Evolutionary conservation across 768 basidiomycete species (phyloP).

Genomic region (Leccinum broughii): DNA sequence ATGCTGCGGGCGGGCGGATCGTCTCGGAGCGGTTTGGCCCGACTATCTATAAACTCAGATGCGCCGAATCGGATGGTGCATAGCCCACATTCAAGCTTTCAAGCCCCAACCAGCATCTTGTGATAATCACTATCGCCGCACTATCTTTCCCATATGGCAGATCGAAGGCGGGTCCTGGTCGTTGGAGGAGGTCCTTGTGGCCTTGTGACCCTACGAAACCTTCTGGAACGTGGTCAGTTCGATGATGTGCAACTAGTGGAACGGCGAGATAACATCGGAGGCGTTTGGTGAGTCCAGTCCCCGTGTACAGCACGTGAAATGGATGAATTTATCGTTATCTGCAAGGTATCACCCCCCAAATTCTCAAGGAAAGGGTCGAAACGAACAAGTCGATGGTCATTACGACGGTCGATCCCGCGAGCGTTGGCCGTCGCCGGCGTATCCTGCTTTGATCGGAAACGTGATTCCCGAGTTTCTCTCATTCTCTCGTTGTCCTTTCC

Average conservation of each 20-base stretch:
- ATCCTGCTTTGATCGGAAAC: conserved; percentile 50
- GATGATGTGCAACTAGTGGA: conserved; percentile 48
- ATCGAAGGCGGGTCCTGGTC: conserved; percentile 35
- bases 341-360: conserved; percentile 16
- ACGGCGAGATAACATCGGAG: conserved; percentile 47
- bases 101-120: neutral
- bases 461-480: conserved; percentile 44
- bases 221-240: conserved; percentile 42
- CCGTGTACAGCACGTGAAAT: neutral
- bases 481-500: conserved; percentile 34
- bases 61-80: neutral
- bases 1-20: neutral
- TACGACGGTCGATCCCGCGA: conserved; percentile 3
- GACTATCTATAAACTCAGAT: neutral
- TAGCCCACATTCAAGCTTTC: neutral
- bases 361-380: neutral
- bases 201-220: conserved; percentile 50
- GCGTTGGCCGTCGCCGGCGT: conserved; percentile 49
- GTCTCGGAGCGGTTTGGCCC: neutral
- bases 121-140: neutral
- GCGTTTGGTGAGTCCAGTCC: conserved; percentile 43
- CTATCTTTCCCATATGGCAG: conserved; percentile 1
- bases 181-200: conserved; percentile 51
- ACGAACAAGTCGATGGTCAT: neutral
- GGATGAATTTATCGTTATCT: neutral